Base-by-base conservation (phyloP, 164 flowering plant genomes). In the Nelumbo lutea region DNA sequence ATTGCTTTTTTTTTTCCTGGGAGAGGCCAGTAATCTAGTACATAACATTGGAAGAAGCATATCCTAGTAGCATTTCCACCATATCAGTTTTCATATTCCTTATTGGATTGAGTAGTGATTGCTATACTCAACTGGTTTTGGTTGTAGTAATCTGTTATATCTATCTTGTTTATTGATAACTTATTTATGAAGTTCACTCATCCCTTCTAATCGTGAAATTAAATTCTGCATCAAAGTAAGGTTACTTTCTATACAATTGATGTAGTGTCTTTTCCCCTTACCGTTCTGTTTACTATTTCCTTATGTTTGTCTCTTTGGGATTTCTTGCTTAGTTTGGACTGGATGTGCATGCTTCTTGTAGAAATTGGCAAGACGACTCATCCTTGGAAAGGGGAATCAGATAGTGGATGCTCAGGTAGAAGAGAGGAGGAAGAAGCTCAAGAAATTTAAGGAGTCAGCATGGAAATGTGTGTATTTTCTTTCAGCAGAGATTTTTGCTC, bases 401-500 rank as follows among this genome's bases (percentile, higher is more conserved):
- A 64, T 5, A 70, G 53, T 61, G 52, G 81, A 80, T 45, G 55
- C 63, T 64, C 74, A 79, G 14, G 46, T 70, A 8, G 75, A 69
- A 45, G 91, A 87, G 42, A 80, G 69, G 66, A 84, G 63, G 71
- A 89, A 83, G 79, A 90, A 78, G 80, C 79, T 93, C 42, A 77
- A 80, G 39, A 96, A 96, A 68, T 93, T 96, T 73, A 93, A 96
- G 76, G 99, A 96, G 68, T 96, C 99, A 14, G 96, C 98, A 57
- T 93, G 98, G 98, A 96, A 96, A 71, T 91, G 87, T 71, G 59
- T 91, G 56, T 96, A 92, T 78, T 96, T 14, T 81, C 89, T 93
- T 69, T 89, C 99, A 57, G 97, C 98, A 42, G 99, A 96, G 76
- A 1, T 87, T 65, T 72, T 96, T 5, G 98, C 87, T 70, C 76